Evolutionary conservation across 2,329 filamentous ascomycete species (phyloP), one percentile per base, ranked within the genome.

Genomic region (Dothideomycetes sp.): DNA sequence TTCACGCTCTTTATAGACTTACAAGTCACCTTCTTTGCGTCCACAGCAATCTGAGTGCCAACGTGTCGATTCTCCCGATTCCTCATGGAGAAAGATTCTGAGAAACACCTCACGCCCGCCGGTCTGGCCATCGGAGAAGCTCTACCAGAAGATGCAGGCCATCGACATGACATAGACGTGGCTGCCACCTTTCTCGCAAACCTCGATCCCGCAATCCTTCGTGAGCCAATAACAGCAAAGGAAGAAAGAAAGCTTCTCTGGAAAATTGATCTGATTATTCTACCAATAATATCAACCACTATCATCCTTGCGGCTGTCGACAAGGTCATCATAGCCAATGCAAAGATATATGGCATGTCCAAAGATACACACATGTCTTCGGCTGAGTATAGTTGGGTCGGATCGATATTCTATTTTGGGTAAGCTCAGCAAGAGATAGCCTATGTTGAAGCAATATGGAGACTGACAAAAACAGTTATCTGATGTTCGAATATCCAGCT

Each of bases 321-420:
- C 48, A 59, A 60, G 38, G 53, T 58, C 34, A 53, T 54, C 9
- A 52, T 60, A 36, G 47, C 46, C 8, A 57, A 51, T 24, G 51
- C 41, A 13, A 25, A 25, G 12, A 55, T 15, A 52, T 52, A 30
- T 30, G 27, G 27, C 7, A 30, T 8, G 27, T 6, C 6, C 25
- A 56, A 51, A 43, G 51, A 50, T 45, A 23, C 47, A 12, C 49
- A 49, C 31, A 10, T 30, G 6, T n/a, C 27, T 8, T 8, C 8
- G n/a, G 16, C 11, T 15, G 7, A 30, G n/a, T 8, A 30, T 13
- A 8, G 8, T 15, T 8, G n/a, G 7, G 27, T 30, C 5, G 27
- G 11, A 30, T 30, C 27, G 5, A 30, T 30, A 30, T 13, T 30
- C 7, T 30, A 30, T 15, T 30, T 30, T 30, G 27, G 27, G n/a